These are phyloP conservation scores for Aschersonia sp. DNA, from an alignment of 2,329 filamentous ascomycete genomes.

Conservation along the genomic window DNA sequence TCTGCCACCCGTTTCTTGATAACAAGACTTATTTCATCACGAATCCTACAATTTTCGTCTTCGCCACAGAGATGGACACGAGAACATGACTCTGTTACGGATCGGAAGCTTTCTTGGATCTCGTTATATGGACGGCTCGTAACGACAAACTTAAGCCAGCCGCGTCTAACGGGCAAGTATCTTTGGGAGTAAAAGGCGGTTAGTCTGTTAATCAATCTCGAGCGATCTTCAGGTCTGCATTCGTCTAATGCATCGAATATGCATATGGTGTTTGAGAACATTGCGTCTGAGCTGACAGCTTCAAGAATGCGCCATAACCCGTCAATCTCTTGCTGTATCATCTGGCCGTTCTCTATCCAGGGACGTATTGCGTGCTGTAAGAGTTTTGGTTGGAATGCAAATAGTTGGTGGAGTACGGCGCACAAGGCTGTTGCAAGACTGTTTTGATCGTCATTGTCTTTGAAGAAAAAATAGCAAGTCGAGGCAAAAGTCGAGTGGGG, in stretches of 20 bases:
- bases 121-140: neutral
- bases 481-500: constrained; percentile 4
- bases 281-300: neutral
- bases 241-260: neutral
- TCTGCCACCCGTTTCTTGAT: neutral
- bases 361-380: constrained; percentile 8
- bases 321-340: neutral
- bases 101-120: neutral
- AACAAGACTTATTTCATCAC: neutral
- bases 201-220: neutral
- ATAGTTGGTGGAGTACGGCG: constrained; percentile 21
- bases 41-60: neutral
- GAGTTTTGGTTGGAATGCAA: constrained; percentile 11
- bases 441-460: constrained; percentile 19
- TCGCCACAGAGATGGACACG: neutral
- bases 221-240: neutral
- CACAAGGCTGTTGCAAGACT: constrained; percentile 14
- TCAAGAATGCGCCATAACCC: neutral
- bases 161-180: too few species aligned
- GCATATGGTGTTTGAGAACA: neutral
- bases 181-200: neutral
- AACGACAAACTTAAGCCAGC: neutral
- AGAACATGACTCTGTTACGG: neutral
- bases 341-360: constrained; percentile 9
- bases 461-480: constrained; percentile 23